A percentile compares a stretch with the other conserved stretches of the same genome.
phyloP scores from a whole-genome alignment of 192 early-diverging fungal genomes.

The Backusella tuberculispora region DNA sequence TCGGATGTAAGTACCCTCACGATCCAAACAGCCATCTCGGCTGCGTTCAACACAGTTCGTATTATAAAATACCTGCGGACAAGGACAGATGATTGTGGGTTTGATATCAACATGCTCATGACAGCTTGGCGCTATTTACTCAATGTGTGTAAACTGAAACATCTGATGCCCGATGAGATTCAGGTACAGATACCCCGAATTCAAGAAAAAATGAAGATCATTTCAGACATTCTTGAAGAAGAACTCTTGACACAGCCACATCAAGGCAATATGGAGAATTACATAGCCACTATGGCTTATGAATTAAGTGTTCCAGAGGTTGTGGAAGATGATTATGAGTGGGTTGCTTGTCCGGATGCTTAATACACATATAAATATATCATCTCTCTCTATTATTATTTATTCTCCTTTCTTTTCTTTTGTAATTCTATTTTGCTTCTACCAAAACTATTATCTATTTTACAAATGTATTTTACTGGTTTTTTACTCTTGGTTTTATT shows the following conservation, averaged over 20 bases:
- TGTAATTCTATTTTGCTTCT: too few species aligned
- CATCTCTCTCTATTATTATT: background rate
- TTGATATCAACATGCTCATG: slow-evolving; percentile 4
- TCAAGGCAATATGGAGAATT: slow-evolving; percentile 8
- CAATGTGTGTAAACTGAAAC: background rate
- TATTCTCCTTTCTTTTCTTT: background rate
- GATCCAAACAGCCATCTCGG: background rate
- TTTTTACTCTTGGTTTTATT: too few species aligned
- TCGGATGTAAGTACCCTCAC: background rate
- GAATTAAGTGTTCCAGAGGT: background rate
- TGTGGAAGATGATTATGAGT: slow-evolving; percentile 10
- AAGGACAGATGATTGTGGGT: background rate
- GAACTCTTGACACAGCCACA: background rate
- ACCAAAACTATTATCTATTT: too few species aligned
- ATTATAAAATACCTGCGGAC: slow-evolving; percentile 6
- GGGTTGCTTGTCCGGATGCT: slow-evolving; percentile 13
- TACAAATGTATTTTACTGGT: too few species aligned
- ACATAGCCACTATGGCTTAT: background rate
- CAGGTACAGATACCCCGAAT: background rate
- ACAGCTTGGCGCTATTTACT: slow-evolving; percentile 6
- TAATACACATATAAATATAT: background rate
- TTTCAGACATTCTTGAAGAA: background rate
- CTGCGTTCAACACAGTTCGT: slow-evolving; percentile 16
- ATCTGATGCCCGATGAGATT: background rate
- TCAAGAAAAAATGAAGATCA: background rate